Conservation (phyloP, 805 yeast species). For the Candida silvatica region DNA sequence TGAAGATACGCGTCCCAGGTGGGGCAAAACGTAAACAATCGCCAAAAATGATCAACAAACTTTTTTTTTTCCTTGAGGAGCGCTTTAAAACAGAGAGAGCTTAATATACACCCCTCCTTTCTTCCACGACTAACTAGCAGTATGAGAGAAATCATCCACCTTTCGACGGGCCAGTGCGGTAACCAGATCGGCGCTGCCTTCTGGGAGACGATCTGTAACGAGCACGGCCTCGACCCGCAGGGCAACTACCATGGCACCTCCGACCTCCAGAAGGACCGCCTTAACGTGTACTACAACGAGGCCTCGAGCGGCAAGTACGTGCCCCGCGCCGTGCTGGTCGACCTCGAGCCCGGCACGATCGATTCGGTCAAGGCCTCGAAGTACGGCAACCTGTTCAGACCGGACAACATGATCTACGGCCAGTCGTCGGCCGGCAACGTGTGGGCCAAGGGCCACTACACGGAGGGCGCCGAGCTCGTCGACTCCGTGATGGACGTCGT, state of each 20-base stretch:
- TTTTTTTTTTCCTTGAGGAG: too few relatives aligned
- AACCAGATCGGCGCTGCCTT: constrained; percentile 95
- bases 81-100: too few relatives aligned
- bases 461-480: constrained; percentile 92
- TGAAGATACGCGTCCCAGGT: too few relatives aligned
- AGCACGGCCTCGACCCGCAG: constrained; percentile 70
- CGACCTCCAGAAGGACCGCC: constrained; percentile 39
- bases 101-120: too few relatives aligned
- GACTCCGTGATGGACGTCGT: constrained; percentile 85
- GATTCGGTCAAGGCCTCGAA: constrained; percentile 73
- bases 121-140: constrained; percentile 2
- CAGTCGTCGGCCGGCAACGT: constrained; percentile 92
- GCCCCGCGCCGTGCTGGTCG: constrained; percentile 88
- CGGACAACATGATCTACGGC: constrained; percentile 84
- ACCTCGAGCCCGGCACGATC: constrained; percentile 90
- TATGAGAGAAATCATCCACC: constrained; percentile 52
- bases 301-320: constrained; percentile 84
- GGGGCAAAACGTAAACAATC: too few relatives aligned
- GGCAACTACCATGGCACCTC: constrained; percentile 62
- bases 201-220: constrained; percentile 89
- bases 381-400: constrained; percentile 85
- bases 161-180: constrained; percentile 98
- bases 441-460: constrained; percentile 96
- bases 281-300: constrained; percentile 83
- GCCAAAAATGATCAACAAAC: too few relatives aligned